Evolutionary conservation across 225 moss, liverwort and hornwort genomes (phyloP).

Genomic region (Marchantia paleacea): DNA sequence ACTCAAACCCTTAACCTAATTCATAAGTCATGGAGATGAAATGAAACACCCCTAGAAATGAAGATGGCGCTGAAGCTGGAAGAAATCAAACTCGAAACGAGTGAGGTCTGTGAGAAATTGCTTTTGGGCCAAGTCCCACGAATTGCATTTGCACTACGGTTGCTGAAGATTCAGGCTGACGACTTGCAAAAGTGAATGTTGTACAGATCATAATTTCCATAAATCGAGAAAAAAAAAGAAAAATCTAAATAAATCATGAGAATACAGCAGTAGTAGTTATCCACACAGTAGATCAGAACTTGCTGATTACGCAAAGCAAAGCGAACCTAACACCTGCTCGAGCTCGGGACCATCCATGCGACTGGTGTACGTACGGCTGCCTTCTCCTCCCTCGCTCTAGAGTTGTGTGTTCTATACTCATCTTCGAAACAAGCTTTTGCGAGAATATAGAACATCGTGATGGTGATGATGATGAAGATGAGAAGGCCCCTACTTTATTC

Average conservation of each 20-base stretch:
- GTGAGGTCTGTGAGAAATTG: too few relatives aligned
- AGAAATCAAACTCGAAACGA: too few relatives aligned
- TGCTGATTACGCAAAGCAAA: background rate
- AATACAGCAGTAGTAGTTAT: background rate
- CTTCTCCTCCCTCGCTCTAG: background rate
- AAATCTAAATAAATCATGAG: background rate
- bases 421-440: background rate
- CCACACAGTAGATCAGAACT: background rate
- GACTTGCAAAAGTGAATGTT: too few relatives aligned
- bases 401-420: background rate
- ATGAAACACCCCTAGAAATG: too few relatives aligned
- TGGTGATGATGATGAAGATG: background rate
- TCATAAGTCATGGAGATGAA: too few relatives aligned
- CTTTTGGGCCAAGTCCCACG: too few relatives aligned
- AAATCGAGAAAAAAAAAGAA: too few relatives aligned
- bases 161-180: too few relatives aligned
- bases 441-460: background rate
- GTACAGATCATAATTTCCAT: too few relatives aligned
- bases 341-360: background rate
- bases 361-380: background rate
- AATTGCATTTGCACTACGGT: too few relatives aligned
- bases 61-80: too few relatives aligned
- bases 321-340: background rate
- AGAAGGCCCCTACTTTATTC: background rate
- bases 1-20: too few relatives aligned